These are phyloP conservation scores for Eremomyces bilateralis DNA, from an alignment of 495 filamentous ascomycete genomes.

Conservation along the genomic window DNA sequence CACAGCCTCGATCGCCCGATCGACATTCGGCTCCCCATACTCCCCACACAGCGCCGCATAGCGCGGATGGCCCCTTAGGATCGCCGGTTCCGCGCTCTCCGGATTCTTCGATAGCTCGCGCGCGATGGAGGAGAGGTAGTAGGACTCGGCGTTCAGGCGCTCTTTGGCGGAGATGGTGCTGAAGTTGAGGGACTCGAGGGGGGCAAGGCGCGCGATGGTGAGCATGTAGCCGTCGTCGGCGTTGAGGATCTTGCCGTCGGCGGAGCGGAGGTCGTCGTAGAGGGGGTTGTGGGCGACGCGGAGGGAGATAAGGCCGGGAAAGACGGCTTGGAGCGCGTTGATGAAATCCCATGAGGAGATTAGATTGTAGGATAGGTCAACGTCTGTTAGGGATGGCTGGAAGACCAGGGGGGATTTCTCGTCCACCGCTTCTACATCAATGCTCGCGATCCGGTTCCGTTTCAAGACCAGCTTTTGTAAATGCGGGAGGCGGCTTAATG, in stretches of 20 bases:
- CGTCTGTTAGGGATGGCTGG: conserved; percentile 24
- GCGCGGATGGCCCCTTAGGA: conserved; percentile 40
- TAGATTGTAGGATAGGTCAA: conserved; percentile 65
- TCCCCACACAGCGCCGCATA: conserved; percentile 49
- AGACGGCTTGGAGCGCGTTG: conserved; percentile 36
- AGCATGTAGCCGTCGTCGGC: conserved; percentile 72
- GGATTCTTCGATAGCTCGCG: conserved; percentile 43
- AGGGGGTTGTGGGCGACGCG: conserved; percentile 72
- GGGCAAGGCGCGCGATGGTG: conserved; percentile 51
- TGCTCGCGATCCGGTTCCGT: conserved; percentile 23
- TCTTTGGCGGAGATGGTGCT: conserved; percentile 44
- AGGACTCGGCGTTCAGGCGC: conserved; percentile 70
- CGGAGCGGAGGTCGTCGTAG: conserved; percentile 22
- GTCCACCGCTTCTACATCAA: conserved; percentile 3
- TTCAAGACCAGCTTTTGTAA: conserved; percentile 31
- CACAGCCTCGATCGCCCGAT: conserved; percentile 23
- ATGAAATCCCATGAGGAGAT: conserved; percentile 51
- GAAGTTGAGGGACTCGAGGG: conserved; percentile 54
- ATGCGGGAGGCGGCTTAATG: conserved; percentile 25
- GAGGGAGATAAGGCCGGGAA: conserved; percentile 50
- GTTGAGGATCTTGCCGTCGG: conserved; percentile 24
- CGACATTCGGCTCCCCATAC: conserved; percentile 44
- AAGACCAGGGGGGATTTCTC: conserved; percentile 6
- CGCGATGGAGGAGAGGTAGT: conserved; percentile 66
- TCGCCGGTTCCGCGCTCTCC: conserved; percentile 25